phyloP scores from a whole-genome alignment of 148 eudicot species.

The Polygonum maritimum region DNA sequence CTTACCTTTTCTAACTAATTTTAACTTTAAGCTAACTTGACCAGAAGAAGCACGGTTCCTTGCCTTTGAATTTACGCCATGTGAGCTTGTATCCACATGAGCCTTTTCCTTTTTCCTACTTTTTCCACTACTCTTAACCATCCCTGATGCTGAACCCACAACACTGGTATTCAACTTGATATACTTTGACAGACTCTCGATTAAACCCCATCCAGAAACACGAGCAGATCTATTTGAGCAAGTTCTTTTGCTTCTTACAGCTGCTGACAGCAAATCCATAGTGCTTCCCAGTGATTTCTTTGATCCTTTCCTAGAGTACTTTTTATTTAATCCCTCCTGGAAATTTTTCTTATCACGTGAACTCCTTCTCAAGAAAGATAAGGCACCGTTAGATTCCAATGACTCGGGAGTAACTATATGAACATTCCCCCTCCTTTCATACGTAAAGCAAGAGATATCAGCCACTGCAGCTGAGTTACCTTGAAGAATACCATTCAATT shows the following conservation, averaged over 20 bases:
- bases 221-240: slow-evolving; percentile 34
- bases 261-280: slow-evolving; percentile 25
- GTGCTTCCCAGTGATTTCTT: slow-evolving; percentile 15
- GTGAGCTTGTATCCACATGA: slow-evolving; percentile 22
- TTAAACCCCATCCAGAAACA: slow-evolving; percentile 61
- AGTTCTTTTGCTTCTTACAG: slow-evolving; percentile 72
- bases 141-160: slow-evolving; percentile 19
- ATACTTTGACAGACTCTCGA: slow-evolving; percentile 24
- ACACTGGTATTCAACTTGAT: slow-evolving; percentile 28
- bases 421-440: slow-evolving; percentile 17
- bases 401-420: slow-evolving; percentile 15
- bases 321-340: slow-evolving; percentile 17
- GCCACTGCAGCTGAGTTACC: slow-evolving; percentile 21
- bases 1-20: slow-evolving; percentile 36
- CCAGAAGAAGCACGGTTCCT: slow-evolving; percentile 30
- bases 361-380: slow-evolving; percentile 27
- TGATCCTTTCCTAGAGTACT: slow-evolving; percentile 15
- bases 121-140: slow-evolving; percentile 25
- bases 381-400: slow-evolving; percentile 7
- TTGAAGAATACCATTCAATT: slow-evolving; percentile 19
- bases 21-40: slow-evolving; percentile 62
- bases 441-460: slow-evolving; percentile 17
- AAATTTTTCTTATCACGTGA: slow-evolving; percentile 27
- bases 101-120: slow-evolving; percentile 29
- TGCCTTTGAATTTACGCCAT: slow-evolving; percentile 15